These are phyloP conservation scores for Plenodomus lindquistii DNA, from an alignment of 2,329 filamentous ascomycete genomes.

Conservation along the genomic window DNA sequence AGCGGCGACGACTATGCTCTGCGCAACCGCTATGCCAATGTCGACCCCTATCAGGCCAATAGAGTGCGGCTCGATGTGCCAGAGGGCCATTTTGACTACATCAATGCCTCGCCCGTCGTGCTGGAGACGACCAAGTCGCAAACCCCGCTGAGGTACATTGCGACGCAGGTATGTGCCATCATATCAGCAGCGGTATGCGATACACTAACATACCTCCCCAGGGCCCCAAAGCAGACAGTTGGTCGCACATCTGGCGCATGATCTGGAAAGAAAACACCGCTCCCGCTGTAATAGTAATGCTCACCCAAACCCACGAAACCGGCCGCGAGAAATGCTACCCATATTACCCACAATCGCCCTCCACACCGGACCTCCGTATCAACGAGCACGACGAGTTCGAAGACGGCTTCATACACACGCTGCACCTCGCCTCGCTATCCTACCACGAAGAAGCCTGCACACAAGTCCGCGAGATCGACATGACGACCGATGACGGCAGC, in stretches of 20 bases:
- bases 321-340: constrained; percentile 81
- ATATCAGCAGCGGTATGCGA: not conserved
- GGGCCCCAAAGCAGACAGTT: constrained; percentile 77
- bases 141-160: constrained; percentile 70
- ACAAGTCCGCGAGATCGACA: constrained; percentile 73
- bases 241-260: constrained; percentile 94
- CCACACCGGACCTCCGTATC: constrained; percentile 52
- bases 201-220: constrained; percentile 32
- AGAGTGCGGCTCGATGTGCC: constrained; percentile 80
- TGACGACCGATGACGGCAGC: constrained; percentile 49
- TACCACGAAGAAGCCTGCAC: constrained; percentile 62
- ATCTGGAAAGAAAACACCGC: constrained; percentile 77
- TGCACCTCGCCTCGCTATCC: constrained; percentile 63
- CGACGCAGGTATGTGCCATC: constrained; percentile 68
- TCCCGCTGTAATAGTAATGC: constrained; percentile 83
- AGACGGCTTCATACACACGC: constrained; percentile 67
- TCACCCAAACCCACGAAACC: constrained; percentile 84
- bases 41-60: constrained; percentile 87
- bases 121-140: constrained; percentile 47
- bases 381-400: constrained; percentile 68
- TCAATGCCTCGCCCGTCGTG: constrained; percentile 55
- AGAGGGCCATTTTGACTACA: constrained; percentile 61
- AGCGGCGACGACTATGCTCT: constrained; percentile 58
- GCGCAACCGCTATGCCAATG: constrained; percentile 86
- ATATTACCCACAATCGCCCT: constrained; percentile 70